These are phyloP conservation scores for Cordyceps tenuipes DNA, from an alignment of 2,329 filamentous ascomycete species.

Conservation along the genomic window DNA sequence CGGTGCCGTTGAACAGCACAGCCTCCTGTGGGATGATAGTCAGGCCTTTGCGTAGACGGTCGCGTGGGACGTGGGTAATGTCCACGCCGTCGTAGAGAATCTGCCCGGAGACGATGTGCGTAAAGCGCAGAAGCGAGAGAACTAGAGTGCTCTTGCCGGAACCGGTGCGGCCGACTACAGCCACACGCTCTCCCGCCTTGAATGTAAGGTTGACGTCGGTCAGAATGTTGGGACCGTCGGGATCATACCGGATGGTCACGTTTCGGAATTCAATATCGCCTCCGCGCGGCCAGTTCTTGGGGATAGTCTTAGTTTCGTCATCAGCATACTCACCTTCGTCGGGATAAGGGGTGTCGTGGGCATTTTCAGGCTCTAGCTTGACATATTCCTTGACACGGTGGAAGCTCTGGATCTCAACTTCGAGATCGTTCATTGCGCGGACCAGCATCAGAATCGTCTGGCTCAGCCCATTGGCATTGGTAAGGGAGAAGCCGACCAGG, in stretches of 20 bases:
- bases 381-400: constrained; percentile 43
- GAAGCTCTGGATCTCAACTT: constrained; percentile 44
- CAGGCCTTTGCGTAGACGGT: constrained; percentile 42
- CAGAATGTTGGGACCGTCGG: constrained; percentile 39
- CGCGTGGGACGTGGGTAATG: constrained; percentile 42
- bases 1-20: constrained; percentile 45
- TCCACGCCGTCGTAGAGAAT: constrained; percentile 49
- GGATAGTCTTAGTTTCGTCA: constrained; percentile 28
- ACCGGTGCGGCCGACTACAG: constrained; percentile 71
- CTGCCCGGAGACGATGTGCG: constrained; percentile 41
- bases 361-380: constrained; percentile 36
- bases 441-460: constrained; percentile 44
- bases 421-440: constrained; percentile 44
- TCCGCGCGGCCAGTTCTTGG: constrained; percentile 35
- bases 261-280: constrained; percentile 44
- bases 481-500: constrained; percentile 47
- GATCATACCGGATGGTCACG: constrained; percentile 40
- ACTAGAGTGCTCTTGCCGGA: constrained; percentile 72
- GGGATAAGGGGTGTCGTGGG: constrained; percentile 31
- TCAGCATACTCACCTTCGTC: constrained; percentile 33
- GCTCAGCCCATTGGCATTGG: constrained; percentile 46
- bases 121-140: constrained; percentile 47
- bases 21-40: constrained; percentile 54
- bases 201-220: constrained; percentile 43
- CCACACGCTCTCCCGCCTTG: constrained; percentile 63